These are phyloP conservation scores for Guadua angustifolia DNA, from an alignment of 176 grass and related monocot species.

Conservation along the genomic window DNA sequence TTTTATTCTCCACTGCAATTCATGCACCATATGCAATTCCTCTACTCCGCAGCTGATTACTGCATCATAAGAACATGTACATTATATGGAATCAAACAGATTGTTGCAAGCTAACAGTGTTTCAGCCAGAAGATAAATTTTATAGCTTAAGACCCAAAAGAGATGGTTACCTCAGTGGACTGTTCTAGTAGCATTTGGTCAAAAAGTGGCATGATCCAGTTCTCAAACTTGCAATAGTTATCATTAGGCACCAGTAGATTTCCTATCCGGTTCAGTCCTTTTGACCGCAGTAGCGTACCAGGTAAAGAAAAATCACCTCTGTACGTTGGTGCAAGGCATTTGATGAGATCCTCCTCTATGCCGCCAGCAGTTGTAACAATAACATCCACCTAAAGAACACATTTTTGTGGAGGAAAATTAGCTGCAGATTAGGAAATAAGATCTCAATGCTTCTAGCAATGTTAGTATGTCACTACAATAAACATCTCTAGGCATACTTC, in stretches of 20 bases:
- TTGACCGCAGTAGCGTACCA: constrained; percentile 72
- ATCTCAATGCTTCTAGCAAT: constrained; percentile 2
- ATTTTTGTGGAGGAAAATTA: constrained; percentile 16
- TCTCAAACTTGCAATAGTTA: constrained; percentile 99
- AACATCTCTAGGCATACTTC: background rate
- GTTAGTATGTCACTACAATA: background rate
- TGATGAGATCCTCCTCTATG: constrained; percentile 97
- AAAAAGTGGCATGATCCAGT: constrained; percentile 95
- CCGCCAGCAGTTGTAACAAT: constrained; percentile 93
- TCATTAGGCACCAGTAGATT: constrained; percentile 94
- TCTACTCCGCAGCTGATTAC: background rate
- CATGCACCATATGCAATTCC: background rate
- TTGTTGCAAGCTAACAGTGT: background rate
- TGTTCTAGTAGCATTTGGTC: constrained; percentile 89
- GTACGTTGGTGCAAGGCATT: constrained; percentile 86
- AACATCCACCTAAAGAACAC: constrained; percentile 76
- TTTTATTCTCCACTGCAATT: background rate
- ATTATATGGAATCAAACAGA: background rate
- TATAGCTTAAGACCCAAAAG: background rate
- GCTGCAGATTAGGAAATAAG: background rate
- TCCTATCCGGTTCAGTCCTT: constrained; percentile 92
- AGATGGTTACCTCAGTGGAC: constrained; percentile 60
- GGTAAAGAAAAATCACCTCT: constrained; percentile 88
- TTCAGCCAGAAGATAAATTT: background rate
- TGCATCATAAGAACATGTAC: background rate